Base-by-base conservation (phyloP, 441 rosid genomes). In the Adansonia madagascariensis region DNA sequence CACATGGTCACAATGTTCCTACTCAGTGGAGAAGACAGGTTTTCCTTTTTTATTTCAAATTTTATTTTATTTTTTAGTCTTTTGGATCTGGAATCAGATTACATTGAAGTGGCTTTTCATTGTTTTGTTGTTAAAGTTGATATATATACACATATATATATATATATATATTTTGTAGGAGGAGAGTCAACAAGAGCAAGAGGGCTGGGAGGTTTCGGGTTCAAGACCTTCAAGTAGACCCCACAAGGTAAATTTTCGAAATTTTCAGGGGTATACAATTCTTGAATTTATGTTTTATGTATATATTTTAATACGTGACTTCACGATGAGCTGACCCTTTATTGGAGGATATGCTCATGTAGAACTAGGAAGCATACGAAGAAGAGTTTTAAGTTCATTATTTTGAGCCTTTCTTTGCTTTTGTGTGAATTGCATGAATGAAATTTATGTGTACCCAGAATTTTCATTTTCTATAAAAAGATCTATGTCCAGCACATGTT, bases 171-270 rank as follows among this genome's bases (percentile, higher is more conserved):
- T 50, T 20, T 35, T 31, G 12, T 63, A 80, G 85, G 80, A 71
- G 31, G 50, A 78, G 80, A 74, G 75, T 18, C 79, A 77, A 76
- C 44, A 41, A 1, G 80, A 63, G 27, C 65, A 70, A 12, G 83
- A 82, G 35, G 76, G 67, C 24, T 73, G 81, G 84, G 80, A 73
- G 76, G 47, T 5, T 5, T 68, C 74, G 24, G 79, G 53, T 39
- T 86, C 85, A 7, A 76, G 83, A 39, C 78, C 83, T 77, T 80
- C 88, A 63, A 75, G 87, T 81, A 79, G 80, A 52, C 76, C 88
- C 11, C 84, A 80, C 17, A 75, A 65, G 87, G 92, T 86, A 73
- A 61, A 50, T 18, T 22, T 71, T 72, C 63, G 6, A 50, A 35
- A 6, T 53, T 63, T 31, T 52, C 7, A 0, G 1, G 31, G 59